Percentiles rank a stretch among this genome's conserved stretches.
phyloP scores from a whole-genome alignment of 2,329 filamentous ascomycete genomes.

The Cordyceps militaris region DNA sequence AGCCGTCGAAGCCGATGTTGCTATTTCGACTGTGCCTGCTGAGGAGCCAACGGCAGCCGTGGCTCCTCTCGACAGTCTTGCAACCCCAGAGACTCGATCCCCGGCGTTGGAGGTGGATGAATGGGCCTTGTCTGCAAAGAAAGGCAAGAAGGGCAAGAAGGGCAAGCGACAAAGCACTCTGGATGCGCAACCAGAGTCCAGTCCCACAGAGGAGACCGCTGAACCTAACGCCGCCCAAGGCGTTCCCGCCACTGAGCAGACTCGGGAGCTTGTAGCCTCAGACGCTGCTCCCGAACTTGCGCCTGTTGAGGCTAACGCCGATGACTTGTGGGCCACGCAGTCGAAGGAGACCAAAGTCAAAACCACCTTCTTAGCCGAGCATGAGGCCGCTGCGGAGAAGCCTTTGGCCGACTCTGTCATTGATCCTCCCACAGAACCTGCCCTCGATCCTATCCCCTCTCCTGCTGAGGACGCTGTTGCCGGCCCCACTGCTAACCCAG shows the following conservation, averaged over 20 bases:
- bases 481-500: neutral
- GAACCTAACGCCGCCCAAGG: neutral
- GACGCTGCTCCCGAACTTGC: neutral
- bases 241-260: neutral
- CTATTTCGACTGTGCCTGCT: neutral
- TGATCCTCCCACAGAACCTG: neutral
- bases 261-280: neutral
- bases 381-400: neutral
- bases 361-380: neutral
- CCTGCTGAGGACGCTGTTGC: neutral
- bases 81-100: neutral
- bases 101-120: constrained; percentile 18
- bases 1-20: neutral
- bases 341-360: constrained; percentile 32
- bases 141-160: constrained; percentile 37
- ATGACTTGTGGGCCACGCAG: constrained; percentile 13
- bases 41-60: neutral
- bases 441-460: neutral
- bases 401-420: neutral
- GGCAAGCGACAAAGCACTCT: constrained; percentile 17
- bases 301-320: constrained; percentile 21
- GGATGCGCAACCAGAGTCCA: neutral
- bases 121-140: constrained; percentile 32
- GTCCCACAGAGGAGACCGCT: neutral
- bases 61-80: neutral